Evolutionary conservation across 176 grass and related monocot species (phyloP).

Genomic region (Oryza longistaminata): DNA sequence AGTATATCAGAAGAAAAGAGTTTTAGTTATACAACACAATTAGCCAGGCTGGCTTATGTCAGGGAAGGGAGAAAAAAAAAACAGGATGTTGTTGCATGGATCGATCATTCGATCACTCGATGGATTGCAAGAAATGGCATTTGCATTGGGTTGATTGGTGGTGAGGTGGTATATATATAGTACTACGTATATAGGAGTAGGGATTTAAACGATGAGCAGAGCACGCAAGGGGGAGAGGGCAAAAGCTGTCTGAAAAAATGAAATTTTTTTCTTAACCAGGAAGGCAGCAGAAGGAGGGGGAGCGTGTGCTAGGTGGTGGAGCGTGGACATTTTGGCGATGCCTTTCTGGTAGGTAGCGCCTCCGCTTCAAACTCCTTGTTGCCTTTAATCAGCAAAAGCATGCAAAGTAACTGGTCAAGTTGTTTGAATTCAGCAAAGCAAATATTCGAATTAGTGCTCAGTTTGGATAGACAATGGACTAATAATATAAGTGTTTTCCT

Average conservation of each 20-base stretch:
- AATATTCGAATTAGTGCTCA: background rate
- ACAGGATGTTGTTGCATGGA: background rate
- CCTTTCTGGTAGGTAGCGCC: background rate
- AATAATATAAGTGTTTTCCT: too few relatives aligned
- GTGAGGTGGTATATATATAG: background rate
- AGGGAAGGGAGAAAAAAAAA: background rate
- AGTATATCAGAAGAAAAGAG: too few relatives aligned
- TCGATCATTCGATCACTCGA: background rate
- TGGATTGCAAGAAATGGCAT: background rate
- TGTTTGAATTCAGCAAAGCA: background rate
- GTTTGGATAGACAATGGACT: background rate
- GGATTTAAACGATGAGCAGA: background rate
- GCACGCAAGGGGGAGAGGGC: background rate
- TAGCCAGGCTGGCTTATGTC: too few relatives aligned
- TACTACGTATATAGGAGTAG: conserved; percentile 11
- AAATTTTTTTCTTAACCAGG: conserved; percentile 34
- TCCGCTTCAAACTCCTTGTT: background rate
- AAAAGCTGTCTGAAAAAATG: background rate
- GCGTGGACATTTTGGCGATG: background rate
- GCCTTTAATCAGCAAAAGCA: background rate
- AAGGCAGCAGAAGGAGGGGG: conserved; percentile 17
- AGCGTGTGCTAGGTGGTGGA: background rate
- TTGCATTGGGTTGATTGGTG: background rate
- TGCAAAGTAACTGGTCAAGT: background rate
- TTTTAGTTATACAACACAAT: too few relatives aligned